Conservation (phyloP, 306 rosid species). For the Dalbergia cultrata region DNA sequence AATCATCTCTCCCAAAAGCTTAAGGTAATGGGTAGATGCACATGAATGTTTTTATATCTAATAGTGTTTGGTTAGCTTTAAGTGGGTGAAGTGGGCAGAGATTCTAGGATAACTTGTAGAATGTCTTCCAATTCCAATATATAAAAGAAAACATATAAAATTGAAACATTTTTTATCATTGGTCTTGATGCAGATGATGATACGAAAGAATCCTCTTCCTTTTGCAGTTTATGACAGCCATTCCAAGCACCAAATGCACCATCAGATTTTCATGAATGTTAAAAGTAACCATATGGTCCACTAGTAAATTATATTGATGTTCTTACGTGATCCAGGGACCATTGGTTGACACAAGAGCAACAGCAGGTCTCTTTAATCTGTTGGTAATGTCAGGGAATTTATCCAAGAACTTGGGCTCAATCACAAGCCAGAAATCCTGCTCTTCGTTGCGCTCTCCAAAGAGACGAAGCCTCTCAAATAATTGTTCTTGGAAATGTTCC, state of each 20-base stretch:
- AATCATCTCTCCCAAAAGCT: too few relatives aligned
- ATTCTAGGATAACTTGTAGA: too few relatives aligned
- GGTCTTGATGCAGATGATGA: neutral
- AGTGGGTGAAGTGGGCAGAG: too few relatives aligned
- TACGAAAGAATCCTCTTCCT: neutral
- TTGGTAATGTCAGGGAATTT: conserved; percentile 82
- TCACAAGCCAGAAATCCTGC: conserved; percentile 95
- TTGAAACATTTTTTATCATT: neutral
- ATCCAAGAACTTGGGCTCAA: conserved; percentile 98
- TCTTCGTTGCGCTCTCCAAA: conserved; percentile 73
- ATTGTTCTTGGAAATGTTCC: conserved; percentile 89
- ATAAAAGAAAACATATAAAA: too few relatives aligned
- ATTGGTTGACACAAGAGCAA: conserved; percentile 94
- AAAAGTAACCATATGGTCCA: conserved; percentile 6
- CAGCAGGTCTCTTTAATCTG: conserved; percentile 87
- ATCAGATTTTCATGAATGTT: conserved; percentile 25
- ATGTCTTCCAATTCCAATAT: too few relatives aligned
- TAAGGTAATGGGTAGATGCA: too few relatives aligned
- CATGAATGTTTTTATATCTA: too few relatives aligned
- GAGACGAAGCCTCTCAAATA: conserved; percentile 76
- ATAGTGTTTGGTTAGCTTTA: too few relatives aligned
- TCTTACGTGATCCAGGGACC: conserved; percentile 95
- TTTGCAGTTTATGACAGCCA: conserved; percentile 30
- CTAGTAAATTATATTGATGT: neutral
- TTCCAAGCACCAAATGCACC: conserved; percentile 29